These are phyloP conservation scores for Saturnispora ahearnii DNA, from an alignment of 805 yeast species.

Conservation along the genomic window DNA sequence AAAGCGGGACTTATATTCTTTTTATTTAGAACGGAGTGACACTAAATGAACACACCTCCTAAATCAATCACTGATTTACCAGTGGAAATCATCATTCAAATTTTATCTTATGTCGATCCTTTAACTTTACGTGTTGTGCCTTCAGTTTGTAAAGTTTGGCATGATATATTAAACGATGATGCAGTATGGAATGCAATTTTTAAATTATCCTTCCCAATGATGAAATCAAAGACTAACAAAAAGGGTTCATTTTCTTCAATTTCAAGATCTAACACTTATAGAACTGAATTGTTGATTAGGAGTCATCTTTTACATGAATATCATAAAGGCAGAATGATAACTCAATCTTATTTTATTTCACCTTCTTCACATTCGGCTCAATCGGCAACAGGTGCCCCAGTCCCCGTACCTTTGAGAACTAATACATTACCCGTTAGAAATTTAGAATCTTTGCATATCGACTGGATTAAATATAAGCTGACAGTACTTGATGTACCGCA, in stretches of 20 bases:
- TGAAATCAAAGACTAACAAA: conserved; percentile 9
- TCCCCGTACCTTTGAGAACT: conserved; percentile 2
- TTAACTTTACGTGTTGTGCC: conserved; percentile 32
- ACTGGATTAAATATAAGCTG: conserved; percentile 11
- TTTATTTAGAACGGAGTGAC: neutral
- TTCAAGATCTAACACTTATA: conserved; percentile 37
- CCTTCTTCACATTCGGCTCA: conserved; percentile 2
- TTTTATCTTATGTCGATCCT: conserved; percentile 40
- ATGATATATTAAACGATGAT: conserved; percentile 34
- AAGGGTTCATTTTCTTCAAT: conserved; percentile 32
- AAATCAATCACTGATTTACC: conserved; percentile 30
- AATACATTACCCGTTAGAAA: conserved; percentile 3
- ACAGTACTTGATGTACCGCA: conserved; percentile 8
- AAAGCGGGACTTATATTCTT: neutral
- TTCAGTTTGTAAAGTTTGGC: conserved; percentile 43
- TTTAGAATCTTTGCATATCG: conserved; percentile 4
- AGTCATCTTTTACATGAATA: conserved; percentile 20
- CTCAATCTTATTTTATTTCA: conserved; percentile 6
- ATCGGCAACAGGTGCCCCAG: conserved; percentile 3
- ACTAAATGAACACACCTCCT: neutral
- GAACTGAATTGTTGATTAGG: conserved; percentile 37
- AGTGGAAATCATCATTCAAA: conserved; percentile 35
- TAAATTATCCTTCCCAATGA: conserved; percentile 29
- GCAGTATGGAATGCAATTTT: conserved; percentile 42
- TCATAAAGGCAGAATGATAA: conserved; percentile 7